Percentiles rank a stretch among this genome's conserved stretches.
phyloP scores from a whole-genome alignment of 176 grass and related monocot species.

The Oryza australiensis region DNA sequence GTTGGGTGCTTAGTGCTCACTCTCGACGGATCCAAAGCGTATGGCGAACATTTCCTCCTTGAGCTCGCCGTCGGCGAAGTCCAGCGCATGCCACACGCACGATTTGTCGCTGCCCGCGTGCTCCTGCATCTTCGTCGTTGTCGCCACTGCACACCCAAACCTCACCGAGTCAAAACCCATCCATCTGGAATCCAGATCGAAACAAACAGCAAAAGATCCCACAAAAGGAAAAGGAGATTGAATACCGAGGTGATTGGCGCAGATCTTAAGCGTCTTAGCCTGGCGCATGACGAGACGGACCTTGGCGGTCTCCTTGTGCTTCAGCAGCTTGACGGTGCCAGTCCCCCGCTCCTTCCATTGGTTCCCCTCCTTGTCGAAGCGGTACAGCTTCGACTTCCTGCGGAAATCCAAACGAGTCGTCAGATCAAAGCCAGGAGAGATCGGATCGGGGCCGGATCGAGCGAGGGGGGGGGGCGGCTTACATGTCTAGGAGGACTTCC shows the following conservation, averaged over 20 bases:
- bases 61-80: conserved; percentile 77
- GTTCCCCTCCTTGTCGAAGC: conserved; percentile 72
- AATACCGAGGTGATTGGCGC: conserved; percentile 78
- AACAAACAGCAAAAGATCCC: conserved; percentile 12
- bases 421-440: conserved; percentile 45
- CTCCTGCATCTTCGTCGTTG: conserved; percentile 77
- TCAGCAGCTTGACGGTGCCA: conserved; percentile 71
- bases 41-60: conserved; percentile 91
- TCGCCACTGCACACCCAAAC: conserved; percentile 49
- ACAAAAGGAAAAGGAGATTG: not conserved
- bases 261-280: conserved; percentile 92
- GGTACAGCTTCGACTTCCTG: conserved; percentile 78
- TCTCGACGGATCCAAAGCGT: conserved; percentile 81
- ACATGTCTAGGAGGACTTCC: conserved; percentile 72
- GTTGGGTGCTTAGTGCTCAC: conserved; percentile 42
- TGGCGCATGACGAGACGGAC: conserved; percentile 88
- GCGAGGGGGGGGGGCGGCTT: not conserved
- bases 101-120: conserved; percentile 83
- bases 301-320: conserved; percentile 71
- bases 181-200: not conserved
- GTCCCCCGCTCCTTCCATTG: conserved; percentile 87
- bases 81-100: conserved; percentile 79
- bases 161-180: conserved; percentile 3
- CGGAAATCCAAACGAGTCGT: not conserved
- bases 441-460: conserved; percentile 35